phyloP scores from a whole-genome alignment of 2,329 filamentous ascomycete genomes.

The Botrytis aclada region DNA sequence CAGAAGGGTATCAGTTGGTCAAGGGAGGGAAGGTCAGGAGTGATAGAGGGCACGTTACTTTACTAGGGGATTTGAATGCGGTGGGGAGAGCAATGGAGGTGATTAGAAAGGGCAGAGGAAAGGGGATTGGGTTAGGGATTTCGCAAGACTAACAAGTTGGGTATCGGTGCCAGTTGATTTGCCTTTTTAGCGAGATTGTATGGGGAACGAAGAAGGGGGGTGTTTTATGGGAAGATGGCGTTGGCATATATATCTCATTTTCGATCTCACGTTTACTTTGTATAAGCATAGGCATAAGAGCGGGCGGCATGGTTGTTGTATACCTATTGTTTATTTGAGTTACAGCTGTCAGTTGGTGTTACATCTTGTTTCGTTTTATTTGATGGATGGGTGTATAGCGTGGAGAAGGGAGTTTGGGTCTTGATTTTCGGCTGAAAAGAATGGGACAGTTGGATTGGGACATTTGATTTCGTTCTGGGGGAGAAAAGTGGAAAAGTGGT shows the following conservation, averaged over 20 bases:
- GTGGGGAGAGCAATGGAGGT: conserved; percentile 73
- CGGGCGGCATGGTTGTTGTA: neutral
- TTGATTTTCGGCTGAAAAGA: neutral
- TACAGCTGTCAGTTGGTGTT: neutral
- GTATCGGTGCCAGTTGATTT: neutral
- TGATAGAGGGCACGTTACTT: conserved; percentile 81
- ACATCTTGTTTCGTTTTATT: neutral
- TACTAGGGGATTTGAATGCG: conserved; percentile 80
- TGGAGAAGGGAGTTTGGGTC: neutral
- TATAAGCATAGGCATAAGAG: neutral
- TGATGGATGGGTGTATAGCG: neutral
- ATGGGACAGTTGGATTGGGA: neutral
- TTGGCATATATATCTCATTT: neutral
- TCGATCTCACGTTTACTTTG: neutral
- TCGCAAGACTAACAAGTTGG: neutral
- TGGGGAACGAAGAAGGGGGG: neutral
- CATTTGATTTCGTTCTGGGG: neutral
- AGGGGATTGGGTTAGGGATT: conserved; percentile 68
- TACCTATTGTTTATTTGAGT: neutral
- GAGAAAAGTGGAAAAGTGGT: neutral
- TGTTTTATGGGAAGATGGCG: neutral
- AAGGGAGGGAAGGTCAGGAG: conserved; percentile 72
- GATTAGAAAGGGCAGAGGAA: conserved; percentile 62
- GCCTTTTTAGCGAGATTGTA: too few species aligned
- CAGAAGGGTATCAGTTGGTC: conserved; percentile 71